Evolutionary conservation across 495 filamentous ascomycete species (phyloP).

Genomic region (Oleoguttula mirabilis): DNA sequence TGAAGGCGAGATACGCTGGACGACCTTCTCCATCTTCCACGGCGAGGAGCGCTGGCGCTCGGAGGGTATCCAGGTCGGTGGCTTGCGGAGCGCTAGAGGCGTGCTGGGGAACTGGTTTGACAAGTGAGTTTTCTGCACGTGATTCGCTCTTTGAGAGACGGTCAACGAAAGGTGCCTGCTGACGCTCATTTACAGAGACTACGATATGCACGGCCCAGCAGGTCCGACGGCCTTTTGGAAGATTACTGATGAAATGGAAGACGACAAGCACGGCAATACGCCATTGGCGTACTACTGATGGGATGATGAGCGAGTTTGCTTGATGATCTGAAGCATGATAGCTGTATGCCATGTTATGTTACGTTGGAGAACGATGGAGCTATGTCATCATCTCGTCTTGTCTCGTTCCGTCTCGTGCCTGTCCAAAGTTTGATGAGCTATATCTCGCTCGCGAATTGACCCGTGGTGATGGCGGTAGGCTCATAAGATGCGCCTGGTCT

Average conservation of each 20-base stretch:
- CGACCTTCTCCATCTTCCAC: conserved; percentile 47
- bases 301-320: too few relatives aligned
- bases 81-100: conserved; percentile 42
- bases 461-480: too few relatives aligned
- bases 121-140: conserved; percentile 35
- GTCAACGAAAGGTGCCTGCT: too few relatives aligned
- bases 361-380: too few relatives aligned
- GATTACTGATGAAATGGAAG: conserved; percentile 34
- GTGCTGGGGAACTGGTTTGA: conserved; percentile 58
- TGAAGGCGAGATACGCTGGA: conserved; percentile 57
- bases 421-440: too few relatives aligned
- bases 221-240: conserved; percentile 63
- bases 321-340: too few relatives aligned
- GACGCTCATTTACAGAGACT: too few relatives aligned
- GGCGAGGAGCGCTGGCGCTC: conserved; percentile 52
- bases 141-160: conserved; percentile 22
- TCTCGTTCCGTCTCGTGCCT: too few relatives aligned
- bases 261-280: conserved; percentile 9
- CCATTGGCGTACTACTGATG: conserved; percentile 1
- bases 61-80: conserved; percentile 55
- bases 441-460: too few relatives aligned
- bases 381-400: too few relatives aligned
- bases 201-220: conserved; percentile 45
- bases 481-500: too few relatives aligned
- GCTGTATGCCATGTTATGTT: too few relatives aligned